Evolutionary conservation across 2,329 filamentous ascomycete genomes (phyloP).

Genomic region (Botrytis deweyae): DNA sequence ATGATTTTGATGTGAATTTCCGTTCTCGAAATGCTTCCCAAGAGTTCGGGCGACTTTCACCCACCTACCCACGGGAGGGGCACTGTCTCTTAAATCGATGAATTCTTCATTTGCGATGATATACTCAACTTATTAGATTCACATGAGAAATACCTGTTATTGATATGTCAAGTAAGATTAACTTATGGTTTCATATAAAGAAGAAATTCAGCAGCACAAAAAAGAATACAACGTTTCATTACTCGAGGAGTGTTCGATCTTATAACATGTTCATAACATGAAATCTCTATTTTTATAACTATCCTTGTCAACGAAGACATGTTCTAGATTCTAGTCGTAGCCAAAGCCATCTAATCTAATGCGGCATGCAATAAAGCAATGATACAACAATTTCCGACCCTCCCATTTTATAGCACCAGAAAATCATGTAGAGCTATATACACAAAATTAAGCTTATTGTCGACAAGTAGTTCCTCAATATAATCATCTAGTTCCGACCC

Average conservation of each 20-base stretch:
- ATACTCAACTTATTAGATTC: no score
- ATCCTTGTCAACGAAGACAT: not conserved
- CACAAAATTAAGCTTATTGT: not conserved
- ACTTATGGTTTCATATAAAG: no score
- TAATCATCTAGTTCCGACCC: no score
- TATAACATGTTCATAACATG: not conserved
- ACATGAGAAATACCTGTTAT: no score
- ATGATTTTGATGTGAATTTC: not conserved
- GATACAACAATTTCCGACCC: not conserved
- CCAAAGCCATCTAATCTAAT: not conserved
- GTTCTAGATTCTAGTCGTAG: not conserved
- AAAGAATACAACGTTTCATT: not conserved
- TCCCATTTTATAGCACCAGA: not conserved
- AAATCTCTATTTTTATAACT: not conserved
- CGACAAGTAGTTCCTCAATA: no score
- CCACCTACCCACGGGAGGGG: no score
- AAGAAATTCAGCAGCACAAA: no score
- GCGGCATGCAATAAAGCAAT: not conserved
- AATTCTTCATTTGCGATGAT: no score
- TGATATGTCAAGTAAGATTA: no score
- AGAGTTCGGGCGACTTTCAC: no score
- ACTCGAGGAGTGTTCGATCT: not conserved
- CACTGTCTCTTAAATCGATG: no score
- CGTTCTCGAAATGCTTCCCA: not conserved
- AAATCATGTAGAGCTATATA: not conserved